phyloP scores from a whole-genome alignment of 1,284 basidiomycete genomes.

The Sporisorium exsertum region DNA sequence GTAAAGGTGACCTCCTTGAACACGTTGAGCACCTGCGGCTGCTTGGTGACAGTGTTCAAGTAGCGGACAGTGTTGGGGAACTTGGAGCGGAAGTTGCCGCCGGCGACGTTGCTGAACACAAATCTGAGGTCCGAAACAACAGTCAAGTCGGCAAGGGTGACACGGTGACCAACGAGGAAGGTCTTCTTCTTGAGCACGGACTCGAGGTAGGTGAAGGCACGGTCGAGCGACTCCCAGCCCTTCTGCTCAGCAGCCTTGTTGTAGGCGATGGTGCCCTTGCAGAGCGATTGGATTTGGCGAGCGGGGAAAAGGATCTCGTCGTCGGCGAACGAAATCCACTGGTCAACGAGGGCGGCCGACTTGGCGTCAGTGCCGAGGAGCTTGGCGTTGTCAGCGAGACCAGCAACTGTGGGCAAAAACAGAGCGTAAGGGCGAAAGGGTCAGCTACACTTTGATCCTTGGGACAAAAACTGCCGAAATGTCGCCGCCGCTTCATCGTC shows the following conservation, averaged over 20 bases:
- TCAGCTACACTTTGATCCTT: constrained; percentile 9
- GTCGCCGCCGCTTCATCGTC: neutral
- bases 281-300: constrained; percentile 51
- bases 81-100: constrained; percentile 61
- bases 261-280: constrained; percentile 61
- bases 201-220: constrained; percentile 78
- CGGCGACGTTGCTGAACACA: constrained; percentile 44
- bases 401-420: constrained; percentile 75
- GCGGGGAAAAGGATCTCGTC: constrained; percentile 71
- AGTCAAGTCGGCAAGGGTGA: constrained; percentile 89
- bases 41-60: constrained; percentile 78
- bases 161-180: constrained; percentile 91
- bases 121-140: constrained; percentile 73
- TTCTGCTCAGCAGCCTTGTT: constrained; percentile 75
- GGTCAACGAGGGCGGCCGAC: constrained; percentile 75
- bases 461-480: neutral
- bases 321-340: constrained; percentile 78
- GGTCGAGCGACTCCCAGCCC: constrained; percentile 70
- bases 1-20: constrained; percentile 73
- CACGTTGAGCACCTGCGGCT: constrained; percentile 70
- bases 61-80: constrained; percentile 83
- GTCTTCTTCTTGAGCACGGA: constrained; percentile 81
- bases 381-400: constrained; percentile 77
- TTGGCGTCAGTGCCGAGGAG: constrained; percentile 75
- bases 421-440: constrained; percentile 2